phyloP scores from a whole-genome alignment of 352 stramenopile genomes.

The Phytophthora ramorum region DNA sequence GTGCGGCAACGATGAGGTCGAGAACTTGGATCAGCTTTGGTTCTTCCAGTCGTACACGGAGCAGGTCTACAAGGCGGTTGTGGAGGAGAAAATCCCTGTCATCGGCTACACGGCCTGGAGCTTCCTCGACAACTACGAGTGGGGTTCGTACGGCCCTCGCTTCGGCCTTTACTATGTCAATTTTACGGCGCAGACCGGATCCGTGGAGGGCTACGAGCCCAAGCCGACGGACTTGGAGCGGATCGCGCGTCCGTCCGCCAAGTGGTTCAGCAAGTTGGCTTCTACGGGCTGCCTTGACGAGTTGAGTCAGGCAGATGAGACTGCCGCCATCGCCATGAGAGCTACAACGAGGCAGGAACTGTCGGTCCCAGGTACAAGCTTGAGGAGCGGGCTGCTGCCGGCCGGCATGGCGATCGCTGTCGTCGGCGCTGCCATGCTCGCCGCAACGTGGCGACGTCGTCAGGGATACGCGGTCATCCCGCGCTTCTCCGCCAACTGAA shows the following conservation, averaged over 20 bases:
- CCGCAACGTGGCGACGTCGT: constrained; percentile 21
- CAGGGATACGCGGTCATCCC: constrained; percentile 20
- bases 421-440: constrained; percentile 6
- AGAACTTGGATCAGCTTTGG: constrained; percentile 44
- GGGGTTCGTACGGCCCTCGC: constrained; percentile 70
- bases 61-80: constrained; percentile 34
- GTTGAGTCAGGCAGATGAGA: background rate
- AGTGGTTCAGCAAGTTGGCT: constrained; percentile 36
- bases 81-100: constrained; percentile 45
- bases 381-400: constrained; percentile 5
- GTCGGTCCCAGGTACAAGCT: background rate
- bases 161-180: constrained; percentile 55
- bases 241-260: constrained; percentile 32
- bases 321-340: constrained; percentile 8
- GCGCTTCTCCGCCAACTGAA: constrained; percentile 14
- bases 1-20: constrained; percentile 35
- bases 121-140: constrained; percentile 97
- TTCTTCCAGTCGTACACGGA: constrained; percentile 59
- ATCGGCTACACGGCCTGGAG: constrained; percentile 93
- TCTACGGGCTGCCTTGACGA: constrained; percentile 31
- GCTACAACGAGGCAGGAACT: constrained; percentile 1
- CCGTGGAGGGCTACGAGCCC: constrained; percentile 4
- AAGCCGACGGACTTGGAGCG: constrained; percentile 19
- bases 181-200: constrained; percentile 25
- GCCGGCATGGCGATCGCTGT: constrained; percentile 1